These are phyloP conservation scores for Cladosporium sp. DNA, from an alignment of 2,329 filamentous ascomycete genomes.

Conservation along the genomic window DNA sequence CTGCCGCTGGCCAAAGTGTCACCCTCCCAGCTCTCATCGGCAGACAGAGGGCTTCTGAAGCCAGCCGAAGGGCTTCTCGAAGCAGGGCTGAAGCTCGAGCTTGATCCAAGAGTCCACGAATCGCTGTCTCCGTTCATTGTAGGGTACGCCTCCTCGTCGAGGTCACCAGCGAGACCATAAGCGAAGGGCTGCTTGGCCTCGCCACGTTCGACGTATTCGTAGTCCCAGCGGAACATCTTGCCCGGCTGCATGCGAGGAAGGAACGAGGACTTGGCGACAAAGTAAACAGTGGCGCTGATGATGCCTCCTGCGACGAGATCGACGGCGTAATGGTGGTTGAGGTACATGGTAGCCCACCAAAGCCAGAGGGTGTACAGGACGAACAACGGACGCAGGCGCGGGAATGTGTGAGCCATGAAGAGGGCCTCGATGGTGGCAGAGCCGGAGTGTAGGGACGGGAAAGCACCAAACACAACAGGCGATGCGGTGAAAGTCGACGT, in stretches of 20 bases:
- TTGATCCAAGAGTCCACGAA: slow-evolving; percentile 86
- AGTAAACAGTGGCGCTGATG: slow-evolving; percentile 61
- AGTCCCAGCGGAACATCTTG: slow-evolving; percentile 89
- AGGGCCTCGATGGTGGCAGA: slow-evolving; percentile 85
- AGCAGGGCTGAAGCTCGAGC: slow-evolving; percentile 67
- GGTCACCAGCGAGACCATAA: slow-evolving; percentile 50
- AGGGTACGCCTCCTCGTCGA: slow-evolving; percentile 47
- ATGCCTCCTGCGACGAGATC: slow-evolving; percentile 85
- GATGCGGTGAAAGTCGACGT: slow-evolving; percentile 88
- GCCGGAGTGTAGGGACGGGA: slow-evolving; percentile 87
- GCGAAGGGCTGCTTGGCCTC: slow-evolving; percentile 51
- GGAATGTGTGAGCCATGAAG: slow-evolving; percentile 92
- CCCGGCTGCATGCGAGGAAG: slow-evolving; percentile 76
- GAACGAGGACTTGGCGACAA: slow-evolving; percentile 74
- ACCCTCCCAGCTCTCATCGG: slow-evolving; percentile 54
- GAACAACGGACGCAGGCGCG: slow-evolving; percentile 73
- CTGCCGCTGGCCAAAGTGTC: slow-evolving; percentile 49
- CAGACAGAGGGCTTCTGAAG: slow-evolving; percentile 49
- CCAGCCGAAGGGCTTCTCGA: slow-evolving; percentile 54
- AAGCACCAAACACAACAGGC: slow-evolving; percentile 89
- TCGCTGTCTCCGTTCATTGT: slow-evolving; percentile 62
- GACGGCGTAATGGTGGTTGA: slow-evolving; percentile 94
- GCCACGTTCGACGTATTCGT: slow-evolving; percentile 86
- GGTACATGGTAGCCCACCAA: slow-evolving; percentile 98
- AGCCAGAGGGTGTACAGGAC: slow-evolving; percentile 85